A percentile compares a stretch with the other conserved stretches of the same genome.
These are phyloP conservation scores for Houttuynia cordata DNA, from an alignment of 164 flowering plant species.

Conservation along the genomic window DNA sequence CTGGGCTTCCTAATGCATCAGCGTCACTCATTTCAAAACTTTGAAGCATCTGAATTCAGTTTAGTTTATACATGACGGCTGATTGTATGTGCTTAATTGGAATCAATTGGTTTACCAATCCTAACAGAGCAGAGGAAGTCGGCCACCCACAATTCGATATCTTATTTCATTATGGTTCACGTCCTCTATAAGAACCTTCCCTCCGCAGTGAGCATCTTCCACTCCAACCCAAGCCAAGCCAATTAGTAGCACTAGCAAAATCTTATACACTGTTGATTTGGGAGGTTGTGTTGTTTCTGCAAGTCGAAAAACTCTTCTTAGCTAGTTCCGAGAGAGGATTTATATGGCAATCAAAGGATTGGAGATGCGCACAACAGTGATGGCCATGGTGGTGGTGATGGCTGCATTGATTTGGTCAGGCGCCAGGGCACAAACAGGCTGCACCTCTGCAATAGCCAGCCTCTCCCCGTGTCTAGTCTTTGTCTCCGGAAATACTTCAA, in stretches of 20 bases:
- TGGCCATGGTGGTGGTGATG: slow-evolving; percentile 18
- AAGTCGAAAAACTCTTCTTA: no score
- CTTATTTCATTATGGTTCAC: not conserved
- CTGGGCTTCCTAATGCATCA: not conserved
- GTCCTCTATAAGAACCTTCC: not conserved
- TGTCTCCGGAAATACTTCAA: slow-evolving; percentile 55
- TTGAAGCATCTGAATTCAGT: not conserved
- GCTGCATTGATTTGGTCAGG: slow-evolving; percentile 27
- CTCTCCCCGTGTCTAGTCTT: slow-evolving; percentile 63
- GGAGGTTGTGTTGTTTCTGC: no score
- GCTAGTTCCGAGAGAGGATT: not conserved
- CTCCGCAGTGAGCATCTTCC: not conserved
- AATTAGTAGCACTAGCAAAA: not conserved
- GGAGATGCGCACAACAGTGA: slow-evolving; percentile 4
- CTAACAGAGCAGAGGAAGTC: not conserved
- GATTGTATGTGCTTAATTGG: not conserved
- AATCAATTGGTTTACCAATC: not conserved
- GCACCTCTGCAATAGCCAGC: slow-evolving; percentile 44
- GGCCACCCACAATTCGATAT: not conserved
- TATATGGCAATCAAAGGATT: slow-evolving; percentile 20
- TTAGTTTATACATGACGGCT: not conserved
- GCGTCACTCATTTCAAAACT: not conserved
- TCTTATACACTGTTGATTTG: not conserved
- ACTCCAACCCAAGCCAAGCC: not conserved
- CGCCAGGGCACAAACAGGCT: slow-evolving; percentile 45